Base-by-base conservation (phyloP, 2,329 filamentous ascomycete genomes). In the Penicillium palitans region DNA sequence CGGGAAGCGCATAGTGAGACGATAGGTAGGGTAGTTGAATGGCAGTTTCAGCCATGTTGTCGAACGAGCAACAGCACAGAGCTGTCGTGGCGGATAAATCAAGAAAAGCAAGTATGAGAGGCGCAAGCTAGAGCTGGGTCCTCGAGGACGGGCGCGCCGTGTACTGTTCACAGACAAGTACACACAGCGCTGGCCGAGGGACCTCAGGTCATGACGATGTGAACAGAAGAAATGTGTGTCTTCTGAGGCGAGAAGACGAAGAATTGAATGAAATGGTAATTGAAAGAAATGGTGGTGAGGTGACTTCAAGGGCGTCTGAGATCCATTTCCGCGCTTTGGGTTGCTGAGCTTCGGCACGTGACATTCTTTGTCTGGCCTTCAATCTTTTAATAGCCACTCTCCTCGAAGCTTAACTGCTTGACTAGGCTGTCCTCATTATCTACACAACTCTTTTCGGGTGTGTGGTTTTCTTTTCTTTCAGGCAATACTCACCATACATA, bases 1-100 rank as follows among this genome's bases (percentile, higher is more conserved):
- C 81, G 12, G 84, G 78, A 48, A 88, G 73, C 31, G 80, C 78
- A 69, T 83, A 87, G 65, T 84, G 84, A 52, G 81, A 80, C 61
- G 85, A 79, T 45, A 88, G 73, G 71, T 84, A 86, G 59, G 83
- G 80, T 52, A 84, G 74, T 73, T 88, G 84, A 39, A 88, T 72
- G 53, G 80, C 78, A 50, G 77, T 76, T 51, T 79, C 78, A 72
- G 82, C 84, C 85, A 87, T 87, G 66, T 51, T 68, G 61, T 54
- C 54, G 53, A 31, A 21, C 35, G 44, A 46, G 51, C 61, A 48
- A 59, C 57, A 65, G 62, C 61, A 61, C 58, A 41, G 35, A 56
- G 61, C 63, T 63, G 54, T 58, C 50, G 46, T 48, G 45, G 52
- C 21, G 46, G 24, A 35, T 19, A 15, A 51, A 50, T 37, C 29